phyloP scores from a whole-genome alignment of 2,329 filamentous ascomycete species.

The Alternaria incomplexa region DNA sequence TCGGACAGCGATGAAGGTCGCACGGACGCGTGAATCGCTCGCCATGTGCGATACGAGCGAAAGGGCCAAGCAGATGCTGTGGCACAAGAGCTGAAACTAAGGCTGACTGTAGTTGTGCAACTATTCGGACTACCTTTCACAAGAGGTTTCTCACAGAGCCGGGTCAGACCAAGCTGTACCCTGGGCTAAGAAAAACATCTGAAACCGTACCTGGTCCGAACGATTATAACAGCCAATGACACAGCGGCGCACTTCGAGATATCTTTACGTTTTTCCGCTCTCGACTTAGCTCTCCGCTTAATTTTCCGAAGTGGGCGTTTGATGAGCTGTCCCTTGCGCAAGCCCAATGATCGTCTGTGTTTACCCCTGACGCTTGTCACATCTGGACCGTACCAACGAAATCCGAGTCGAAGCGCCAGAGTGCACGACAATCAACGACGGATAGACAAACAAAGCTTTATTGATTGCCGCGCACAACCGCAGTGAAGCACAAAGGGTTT shows the following conservation, averaged over 20 bases:
- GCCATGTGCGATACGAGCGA: not conserved
- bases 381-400: slow-evolving; percentile 20
- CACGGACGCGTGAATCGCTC: slow-evolving; percentile 23
- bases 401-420: slow-evolving; percentile 25
- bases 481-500: not conserved
- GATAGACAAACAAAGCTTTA: not conserved
- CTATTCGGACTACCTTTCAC: slow-evolving; percentile 15
- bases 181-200: slow-evolving; percentile 21
- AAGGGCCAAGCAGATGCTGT: slow-evolving; percentile 21
- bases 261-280: slow-evolving; percentile 15
- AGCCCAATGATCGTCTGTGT: slow-evolving; percentile 24
- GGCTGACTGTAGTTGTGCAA: slow-evolving; percentile 20
- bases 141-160: slow-evolving; percentile 5
- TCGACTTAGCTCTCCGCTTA: slow-evolving; percentile 19
- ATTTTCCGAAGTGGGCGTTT: slow-evolving; percentile 24
- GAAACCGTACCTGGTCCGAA: slow-evolving; percentile 28
- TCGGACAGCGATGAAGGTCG: slow-evolving; percentile 5
- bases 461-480: slow-evolving; percentile 5
- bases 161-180: slow-evolving; percentile 17
- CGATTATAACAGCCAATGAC: slow-evolving; percentile 19
- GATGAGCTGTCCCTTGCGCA: slow-evolving; percentile 27
- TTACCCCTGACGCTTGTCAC: slow-evolving; percentile 31
- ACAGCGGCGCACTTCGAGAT: slow-evolving; percentile 1
- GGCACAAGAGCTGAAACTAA: slow-evolving; percentile 23
- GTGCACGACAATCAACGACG: slow-evolving; percentile 2